Evolutionary conservation across 306 rosid species (phyloP).

Genomic region (Sesbania bispinosa): DNA sequence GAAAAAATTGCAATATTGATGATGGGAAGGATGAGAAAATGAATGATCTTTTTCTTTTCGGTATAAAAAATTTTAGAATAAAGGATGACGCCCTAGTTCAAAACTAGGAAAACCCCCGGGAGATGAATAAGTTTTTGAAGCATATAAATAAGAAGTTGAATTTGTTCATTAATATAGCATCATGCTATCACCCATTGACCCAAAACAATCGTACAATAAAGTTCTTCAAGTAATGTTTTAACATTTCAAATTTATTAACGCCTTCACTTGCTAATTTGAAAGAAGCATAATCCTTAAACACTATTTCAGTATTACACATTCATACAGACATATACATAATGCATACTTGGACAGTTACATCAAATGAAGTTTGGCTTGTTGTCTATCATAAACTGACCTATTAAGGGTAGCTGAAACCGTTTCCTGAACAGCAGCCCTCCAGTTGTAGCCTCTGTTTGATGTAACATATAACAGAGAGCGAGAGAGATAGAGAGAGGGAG

Average conservation of each 20-base stretch:
- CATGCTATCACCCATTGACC: too few species aligned
- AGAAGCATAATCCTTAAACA: not conserved
- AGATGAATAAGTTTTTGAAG: not conserved
- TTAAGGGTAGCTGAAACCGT: slow-evolving; percentile 97
- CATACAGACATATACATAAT: not conserved
- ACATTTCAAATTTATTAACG: not conserved
- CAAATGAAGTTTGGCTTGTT: not conserved
- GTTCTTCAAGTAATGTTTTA: not conserved
- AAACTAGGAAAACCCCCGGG: too few species aligned
- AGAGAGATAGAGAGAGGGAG: too few species aligned
- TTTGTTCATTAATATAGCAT: not conserved
- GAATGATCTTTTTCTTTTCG: too few species aligned
- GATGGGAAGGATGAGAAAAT: not conserved
- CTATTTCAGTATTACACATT: not conserved
- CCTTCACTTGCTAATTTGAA: not conserved
- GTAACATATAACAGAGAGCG: slow-evolving; percentile 91
- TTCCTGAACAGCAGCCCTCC: slow-evolving; percentile 99
- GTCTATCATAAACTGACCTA: slow-evolving; percentile 49
- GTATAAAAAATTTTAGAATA: too few species aligned
- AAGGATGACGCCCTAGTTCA: too few species aligned
- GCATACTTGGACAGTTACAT: not conserved
- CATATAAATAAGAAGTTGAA: not conserved
- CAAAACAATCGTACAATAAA: not conserved
- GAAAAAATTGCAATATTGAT: not conserved
- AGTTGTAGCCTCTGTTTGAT: slow-evolving; percentile 85